Evolutionary conservation across 108 stramenopile species (phyloP), one percentile per base, ranked within the genome.

Genomic region (Cyclotella baltica): DNA sequence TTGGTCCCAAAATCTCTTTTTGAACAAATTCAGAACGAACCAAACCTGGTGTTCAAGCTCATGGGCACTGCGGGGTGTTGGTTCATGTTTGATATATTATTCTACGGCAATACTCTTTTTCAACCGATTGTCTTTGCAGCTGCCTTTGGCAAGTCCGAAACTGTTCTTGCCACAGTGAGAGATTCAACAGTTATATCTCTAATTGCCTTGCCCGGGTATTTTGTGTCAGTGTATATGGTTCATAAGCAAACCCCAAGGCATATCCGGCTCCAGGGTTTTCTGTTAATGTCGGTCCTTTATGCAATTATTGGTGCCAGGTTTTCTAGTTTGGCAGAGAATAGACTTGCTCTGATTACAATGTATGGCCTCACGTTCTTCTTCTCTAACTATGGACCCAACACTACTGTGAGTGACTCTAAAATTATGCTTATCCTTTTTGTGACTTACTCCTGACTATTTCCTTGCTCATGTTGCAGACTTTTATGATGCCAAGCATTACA

Each of bases 31-130:
- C 48, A 16, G n/a, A 75, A 75, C 40, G 93, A 94, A 65, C 85
- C 87, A 15, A 78, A 88, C 56, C 80, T 96, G 34, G 37, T 77
- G 28, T 38, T 57, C 29, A 93, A 93, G 78, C 67, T 96, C 6
- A 36, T 92, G 38, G 93, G 93, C 1, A 94, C 93, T 31, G 93
- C 90, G 0, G 93, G 88, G 28, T 89, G 88, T 10, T 96, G 95
- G 95, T 86, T 92, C 29, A 77, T 96, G 6, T 94, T 96, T 69
- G 95, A 96, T 73, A 82, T 96, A 19, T 57, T 96, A 40, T 94
- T 96, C 75, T 96, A 96, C 69, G 95, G 95, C 20, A 96, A 96
- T 72, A 84, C 92, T 0, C 70, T 96, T 8, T 96, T 96, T 75
- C 93, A 96, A 70, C 90, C 92, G 0, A 81, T 94, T 65, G 95